Percentiles rank a stretch among this genome's conserved stretches.
Conservation (phyloP, 176 grass and related monocot genomes). For the Calamus simplicifolius region DNA sequence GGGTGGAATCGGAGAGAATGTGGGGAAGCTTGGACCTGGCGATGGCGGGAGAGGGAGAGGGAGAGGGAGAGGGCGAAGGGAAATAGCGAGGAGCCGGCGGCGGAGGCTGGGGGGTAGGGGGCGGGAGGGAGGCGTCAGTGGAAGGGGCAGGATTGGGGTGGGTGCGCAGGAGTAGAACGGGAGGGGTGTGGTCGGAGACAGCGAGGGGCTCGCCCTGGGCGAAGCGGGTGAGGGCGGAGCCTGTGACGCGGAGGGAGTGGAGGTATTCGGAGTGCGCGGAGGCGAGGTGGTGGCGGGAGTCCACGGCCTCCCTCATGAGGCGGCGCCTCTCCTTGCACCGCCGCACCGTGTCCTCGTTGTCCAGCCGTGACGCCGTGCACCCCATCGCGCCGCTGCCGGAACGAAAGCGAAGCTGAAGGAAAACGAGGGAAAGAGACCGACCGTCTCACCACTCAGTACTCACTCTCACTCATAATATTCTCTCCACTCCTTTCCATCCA, state of each 20-base stretch:
- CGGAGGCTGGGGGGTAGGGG: constrained; percentile 11
- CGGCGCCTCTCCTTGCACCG: constrained; percentile 97
- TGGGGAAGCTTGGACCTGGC: constrained; percentile 48
- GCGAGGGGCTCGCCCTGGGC: constrained; percentile 66
- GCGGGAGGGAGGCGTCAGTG: constrained; percentile 6
- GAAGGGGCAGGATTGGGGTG: constrained; percentile 24
- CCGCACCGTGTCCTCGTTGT: constrained; percentile 93
- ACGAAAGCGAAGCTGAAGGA: no score
- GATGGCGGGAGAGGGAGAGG: constrained; percentile 12
- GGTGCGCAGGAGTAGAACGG: constrained; percentile 61
- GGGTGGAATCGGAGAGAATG: constrained; percentile 38
- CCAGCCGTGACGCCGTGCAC: constrained; percentile 79
- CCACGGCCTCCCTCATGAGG: constrained; percentile 74
- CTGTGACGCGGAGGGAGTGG: constrained; percentile 63
- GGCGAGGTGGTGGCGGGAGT: constrained; percentile 77
- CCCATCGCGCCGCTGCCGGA: constrained; percentile 35
- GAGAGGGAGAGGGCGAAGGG: constrained; percentile 20
- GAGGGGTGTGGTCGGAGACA: constrained; percentile 74
- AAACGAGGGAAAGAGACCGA: no score
- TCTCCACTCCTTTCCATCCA: no score
- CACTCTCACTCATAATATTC: neutral
- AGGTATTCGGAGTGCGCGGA: constrained; percentile 92
- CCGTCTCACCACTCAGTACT: neutral
- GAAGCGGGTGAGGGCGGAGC: constrained; percentile 71
- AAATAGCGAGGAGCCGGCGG: constrained; percentile 22